Base-by-base conservation (phyloP, 202 grass and related monocot species). In the Alloteropsis angusta region DNA sequence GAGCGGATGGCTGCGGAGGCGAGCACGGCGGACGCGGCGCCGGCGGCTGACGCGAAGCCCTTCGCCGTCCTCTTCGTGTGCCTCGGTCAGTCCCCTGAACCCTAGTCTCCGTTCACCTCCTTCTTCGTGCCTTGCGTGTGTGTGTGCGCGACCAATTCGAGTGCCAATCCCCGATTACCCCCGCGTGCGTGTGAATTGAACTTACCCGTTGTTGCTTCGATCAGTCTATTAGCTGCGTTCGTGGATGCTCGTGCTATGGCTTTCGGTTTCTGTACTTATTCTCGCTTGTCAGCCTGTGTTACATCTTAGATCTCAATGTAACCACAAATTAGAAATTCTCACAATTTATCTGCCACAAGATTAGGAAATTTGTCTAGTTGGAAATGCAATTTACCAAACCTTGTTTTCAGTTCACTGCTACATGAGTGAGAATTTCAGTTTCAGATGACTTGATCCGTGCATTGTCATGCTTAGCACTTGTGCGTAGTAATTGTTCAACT, bases 31-130 rank as follows among this genome's bases (percentile, higher is more conserved):
- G 68, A 1, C 11, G 57, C 63, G 77, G 43, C 34, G 22, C 5
- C 79, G 21, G 74, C 28, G 28, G 75, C 60, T 18, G 19, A 50
- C 34, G 5, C 66, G 11, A 92, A 84, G 65, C 95, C 89, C 68
- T 93, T 95, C 75, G 80, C 89, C 32, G 89, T 98, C 73, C 89
- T 98, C 49, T 98, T 98, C 87, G 92, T 98, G 34, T 98, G 92
- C 83, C 87, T 98, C 59, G 95, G 92, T 98, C 74, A 90, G 66
- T 38, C 15, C 18, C 13, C 54, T 16, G 15, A 38, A 54, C 19
- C 84, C 42, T 60, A 41, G 57, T n/a, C 59, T 32, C 32, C 32
- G 53, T 5, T 11, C 42, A 23, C 2, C n/a, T 11, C 77, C 3
- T 11, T 9, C 16, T 12, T 21, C 61, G 28, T 11, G 54, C 60